Conservation (phyloP, 2,329 filamentous ascomycete genomes). For the Chaetomiaceae sp. region DNA sequence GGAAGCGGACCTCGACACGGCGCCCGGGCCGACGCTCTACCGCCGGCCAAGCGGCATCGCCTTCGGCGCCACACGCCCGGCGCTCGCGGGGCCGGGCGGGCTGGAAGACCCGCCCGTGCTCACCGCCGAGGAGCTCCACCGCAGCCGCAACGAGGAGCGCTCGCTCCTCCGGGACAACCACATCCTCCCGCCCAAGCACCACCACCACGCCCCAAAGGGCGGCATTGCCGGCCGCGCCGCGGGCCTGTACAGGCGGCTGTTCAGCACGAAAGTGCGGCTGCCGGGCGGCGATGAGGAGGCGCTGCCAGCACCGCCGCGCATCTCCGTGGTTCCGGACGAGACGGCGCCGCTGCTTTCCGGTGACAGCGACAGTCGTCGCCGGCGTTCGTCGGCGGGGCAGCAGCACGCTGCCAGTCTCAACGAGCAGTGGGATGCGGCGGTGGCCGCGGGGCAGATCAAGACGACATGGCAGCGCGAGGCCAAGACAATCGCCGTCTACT, state of each 20-base stretch:
- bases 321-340: constrained; percentile 43
- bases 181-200: constrained; percentile 58
- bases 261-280: constrained; percentile 49
- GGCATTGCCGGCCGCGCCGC: constrained; percentile 4
- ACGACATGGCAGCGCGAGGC: constrained; percentile 90
- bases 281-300: constrained; percentile 37
- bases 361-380: too few relatives aligned
- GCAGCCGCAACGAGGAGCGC: constrained; percentile 26
- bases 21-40: constrained; percentile 53
- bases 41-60: constrained; percentile 73
- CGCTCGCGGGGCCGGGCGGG: constrained; percentile 55
- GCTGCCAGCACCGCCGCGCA: constrained; percentile 8
- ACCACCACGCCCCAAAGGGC: constrained; percentile 21
- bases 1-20: constrained; percentile 37
- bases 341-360: constrained; percentile 36
- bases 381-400: constrained; percentile 27
- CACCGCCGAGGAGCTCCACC: constrained; percentile 44
- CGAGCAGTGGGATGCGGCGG: constrained; percentile 79
- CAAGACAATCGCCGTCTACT: constrained; percentile 71
- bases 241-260: constrained; percentile 32
- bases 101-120: constrained; percentile 41
- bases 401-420: constrained; percentile 54
- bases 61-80: constrained; percentile 64
- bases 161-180: constrained; percentile 59
- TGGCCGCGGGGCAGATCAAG: constrained; percentile 72